Conservation (phyloP, 2,329 filamentous ascomycete species). For the Rosellinia necatrix region DNA sequence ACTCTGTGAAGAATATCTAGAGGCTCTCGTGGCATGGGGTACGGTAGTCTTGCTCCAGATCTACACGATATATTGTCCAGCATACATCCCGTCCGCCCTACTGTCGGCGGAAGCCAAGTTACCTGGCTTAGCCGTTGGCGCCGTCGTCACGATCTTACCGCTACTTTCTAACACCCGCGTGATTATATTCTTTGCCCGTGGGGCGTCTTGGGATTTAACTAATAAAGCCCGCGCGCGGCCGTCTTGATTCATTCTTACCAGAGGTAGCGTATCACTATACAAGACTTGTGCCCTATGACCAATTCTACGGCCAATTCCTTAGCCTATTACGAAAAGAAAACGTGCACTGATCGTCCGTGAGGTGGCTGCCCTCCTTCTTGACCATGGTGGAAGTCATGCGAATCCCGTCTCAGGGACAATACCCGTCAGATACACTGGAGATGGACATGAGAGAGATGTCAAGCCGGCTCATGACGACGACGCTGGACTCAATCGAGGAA, state of each 20-base stretch:
- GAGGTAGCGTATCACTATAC: slow-evolving; percentile 11
- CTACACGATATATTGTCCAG: neutral
- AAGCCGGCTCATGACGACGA: slow-evolving; percentile 34
- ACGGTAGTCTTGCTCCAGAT: neutral
- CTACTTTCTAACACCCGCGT: slow-evolving; percentile 19
- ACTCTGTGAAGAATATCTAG: slow-evolving; percentile 1
- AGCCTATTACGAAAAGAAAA: slow-evolving; percentile 18
- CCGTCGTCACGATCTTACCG: slow-evolving; percentile 27
- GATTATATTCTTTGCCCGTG: slow-evolving; percentile 22
- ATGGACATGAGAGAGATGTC: slow-evolving; percentile 38
- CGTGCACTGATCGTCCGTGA: neutral
- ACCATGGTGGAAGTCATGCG: slow-evolving; percentile 41
- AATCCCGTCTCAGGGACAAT: slow-evolving; percentile 32
- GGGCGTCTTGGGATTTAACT: slow-evolving; percentile 18
- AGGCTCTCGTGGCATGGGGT: neutral
- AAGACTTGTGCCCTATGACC: slow-evolving; percentile 11
- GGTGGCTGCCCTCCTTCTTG: neutral
- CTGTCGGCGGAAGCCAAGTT: slow-evolving; percentile 4
- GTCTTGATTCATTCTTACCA: slow-evolving; percentile 11
- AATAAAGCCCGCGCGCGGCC: slow-evolving; percentile 19
- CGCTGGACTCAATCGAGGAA: slow-evolving; percentile 32
- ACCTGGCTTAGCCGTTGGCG: slow-evolving; percentile 8
- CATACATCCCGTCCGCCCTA: neutral
- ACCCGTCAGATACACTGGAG: slow-evolving; percentile 31
- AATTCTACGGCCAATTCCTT: slow-evolving; percentile 8